A percentile compares a stretch with the other conserved stretches of the same genome.
Evolutionary conservation across 1,139 yeast genomes (phyloP).

Genomic region (Blastobotrys elegans): DNA sequence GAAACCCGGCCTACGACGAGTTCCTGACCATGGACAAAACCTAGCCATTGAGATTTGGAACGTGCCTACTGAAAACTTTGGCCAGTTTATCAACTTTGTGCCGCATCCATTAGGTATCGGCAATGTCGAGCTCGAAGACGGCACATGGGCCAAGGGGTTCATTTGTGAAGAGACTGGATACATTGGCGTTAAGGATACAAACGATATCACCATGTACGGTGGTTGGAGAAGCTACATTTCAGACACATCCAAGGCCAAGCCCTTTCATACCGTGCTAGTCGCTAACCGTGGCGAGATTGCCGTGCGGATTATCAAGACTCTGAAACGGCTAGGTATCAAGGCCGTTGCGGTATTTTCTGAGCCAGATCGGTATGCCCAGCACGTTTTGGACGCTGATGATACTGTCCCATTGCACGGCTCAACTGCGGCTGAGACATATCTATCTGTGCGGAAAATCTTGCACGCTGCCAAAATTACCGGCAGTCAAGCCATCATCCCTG

Average conservation of each 20-base stretch:
- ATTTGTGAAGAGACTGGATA: conserved; percentile 91
- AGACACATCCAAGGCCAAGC: conserved; percentile 42
- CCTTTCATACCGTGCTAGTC: conserved; percentile 78
- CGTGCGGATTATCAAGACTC: conserved; percentile 82
- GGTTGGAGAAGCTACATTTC: conserved; percentile 79
- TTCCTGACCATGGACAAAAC: conserved; percentile 48
- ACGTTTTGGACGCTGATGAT: conserved; percentile 75
- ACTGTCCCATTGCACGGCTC: conserved; percentile 74
- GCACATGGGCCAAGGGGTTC: conserved; percentile 84
- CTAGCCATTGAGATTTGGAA: conserved; percentile 79
- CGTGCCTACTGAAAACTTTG: conserved; percentile 71
- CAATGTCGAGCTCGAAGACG: conserved; percentile 71
- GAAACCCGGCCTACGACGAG: conserved; percentile 86
- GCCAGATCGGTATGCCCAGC: conserved; percentile 83
- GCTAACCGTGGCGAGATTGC: conserved; percentile 99
- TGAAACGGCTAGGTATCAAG: conserved; percentile 70
- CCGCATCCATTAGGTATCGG: conserved; percentile 97
- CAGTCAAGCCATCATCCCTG: conserved; percentile 93
- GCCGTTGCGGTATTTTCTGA: conserved; percentile 89
- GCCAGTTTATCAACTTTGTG: conserved; percentile 76
- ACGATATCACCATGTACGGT: conserved; percentile 76
- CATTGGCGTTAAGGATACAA: conserved; percentile 53
- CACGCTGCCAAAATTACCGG: conserved; percentile 76
- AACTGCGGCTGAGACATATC: conserved; percentile 86
- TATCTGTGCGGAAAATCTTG: conserved; percentile 76